Evolutionary conservation across 768 basidiomycete genomes (phyloP).

Genomic region (Xanthoconium stramineum): DNA sequence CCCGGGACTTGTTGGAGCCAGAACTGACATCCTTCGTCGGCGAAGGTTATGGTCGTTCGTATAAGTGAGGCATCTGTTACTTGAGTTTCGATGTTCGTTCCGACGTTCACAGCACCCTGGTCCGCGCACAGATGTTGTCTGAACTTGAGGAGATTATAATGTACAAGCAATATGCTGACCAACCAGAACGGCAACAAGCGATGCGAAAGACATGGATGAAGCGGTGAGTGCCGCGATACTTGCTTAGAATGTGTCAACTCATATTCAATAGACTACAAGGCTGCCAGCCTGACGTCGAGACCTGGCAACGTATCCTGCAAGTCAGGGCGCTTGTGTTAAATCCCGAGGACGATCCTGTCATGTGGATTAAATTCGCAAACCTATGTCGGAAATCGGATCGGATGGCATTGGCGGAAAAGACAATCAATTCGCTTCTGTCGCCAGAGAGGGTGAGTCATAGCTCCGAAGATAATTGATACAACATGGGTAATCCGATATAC

Average conservation of each 20-base stretch:
- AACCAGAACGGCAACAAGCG: conserved; percentile 85
- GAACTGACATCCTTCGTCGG: conserved; percentile 90
- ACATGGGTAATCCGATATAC: conserved; percentile 2
- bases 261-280: conserved; percentile 68
- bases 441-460: conserved; percentile 56
- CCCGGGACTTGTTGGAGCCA: conserved; percentile 87
- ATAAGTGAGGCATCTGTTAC: conserved; percentile 62
- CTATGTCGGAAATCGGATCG: conserved; percentile 93
- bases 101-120: conserved; percentile 67
- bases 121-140: conserved; percentile 97
- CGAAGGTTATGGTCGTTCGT: conserved; percentile 95
- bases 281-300: conserved; percentile 97
- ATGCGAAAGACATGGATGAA: conserved; percentile 98
- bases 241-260: background rate
- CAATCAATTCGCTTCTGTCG: conserved; percentile 85
- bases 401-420: conserved; percentile 94
- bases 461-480: background rate
- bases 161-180: conserved; percentile 93
- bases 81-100: conserved; percentile 3
- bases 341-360: conserved; percentile 90
- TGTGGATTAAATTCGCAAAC: conserved; percentile 99
- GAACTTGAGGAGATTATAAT: conserved; percentile 97
- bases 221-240: conserved; percentile 47
- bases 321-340: conserved; percentile 90
- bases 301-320: conserved; percentile 97